Evolutionary conservation across 2,329 filamentous ascomycete genomes (phyloP).

Genomic region (Cladophialophora yegresii): DNA sequence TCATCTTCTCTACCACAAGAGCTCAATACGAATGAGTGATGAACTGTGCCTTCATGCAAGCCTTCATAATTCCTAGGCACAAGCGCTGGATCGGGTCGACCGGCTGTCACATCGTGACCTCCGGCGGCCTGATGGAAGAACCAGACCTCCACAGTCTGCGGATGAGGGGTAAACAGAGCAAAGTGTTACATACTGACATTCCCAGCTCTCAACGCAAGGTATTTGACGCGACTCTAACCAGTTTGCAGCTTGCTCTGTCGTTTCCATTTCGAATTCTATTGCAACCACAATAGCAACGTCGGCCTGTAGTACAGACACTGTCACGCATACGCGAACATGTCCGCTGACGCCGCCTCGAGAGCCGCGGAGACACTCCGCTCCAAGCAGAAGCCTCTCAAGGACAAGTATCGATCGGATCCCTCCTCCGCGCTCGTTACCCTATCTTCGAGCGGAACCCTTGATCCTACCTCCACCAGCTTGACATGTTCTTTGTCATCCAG

Average conservation of each 20-base stretch:
- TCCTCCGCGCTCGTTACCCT: constrained; percentile 51
- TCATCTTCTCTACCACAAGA: not conserved
- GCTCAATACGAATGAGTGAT: not conserved
- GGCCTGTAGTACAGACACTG: not conserved
- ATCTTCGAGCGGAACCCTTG: constrained; percentile 49
- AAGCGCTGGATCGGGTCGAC: not conserved
- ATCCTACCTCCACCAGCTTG: constrained; percentile 45
- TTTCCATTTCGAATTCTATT: not conserved
- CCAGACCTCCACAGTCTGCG: constrained; percentile 13
- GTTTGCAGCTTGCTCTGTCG: not conserved
- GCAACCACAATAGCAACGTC: not conserved
- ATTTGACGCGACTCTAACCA: not conserved
- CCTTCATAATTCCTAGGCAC: not conserved
- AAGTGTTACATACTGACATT: constrained; percentile 1
- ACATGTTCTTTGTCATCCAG: constrained; percentile 52
- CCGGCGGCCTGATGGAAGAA: constrained; percentile 22
- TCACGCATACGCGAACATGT: constrained; percentile 17
- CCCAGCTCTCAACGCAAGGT: not conserved
- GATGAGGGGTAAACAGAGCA: constrained; percentile 21
- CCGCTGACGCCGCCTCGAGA: constrained; percentile 26
- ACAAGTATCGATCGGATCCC: constrained; percentile 49
- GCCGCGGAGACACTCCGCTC: constrained; percentile 44
- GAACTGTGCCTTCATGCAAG: not conserved
- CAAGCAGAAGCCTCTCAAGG: constrained; percentile 54
- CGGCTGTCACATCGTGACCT: not conserved